phyloP scores from a whole-genome alignment of 2,329 filamentous ascomycete species.

The Pyrenochaeta sp. region DNA sequence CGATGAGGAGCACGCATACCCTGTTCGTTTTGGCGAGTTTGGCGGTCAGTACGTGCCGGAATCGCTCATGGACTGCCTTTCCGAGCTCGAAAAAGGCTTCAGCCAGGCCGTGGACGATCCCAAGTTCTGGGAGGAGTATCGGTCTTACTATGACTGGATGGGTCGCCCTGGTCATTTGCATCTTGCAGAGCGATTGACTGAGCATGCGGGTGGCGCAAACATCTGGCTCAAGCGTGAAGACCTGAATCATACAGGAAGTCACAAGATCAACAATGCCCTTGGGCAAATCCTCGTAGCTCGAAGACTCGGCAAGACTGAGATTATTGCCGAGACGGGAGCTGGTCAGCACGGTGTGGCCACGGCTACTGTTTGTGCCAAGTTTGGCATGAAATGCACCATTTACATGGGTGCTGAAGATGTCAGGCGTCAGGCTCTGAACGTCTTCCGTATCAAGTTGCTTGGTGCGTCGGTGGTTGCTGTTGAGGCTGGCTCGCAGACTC shows the following conservation, averaged over 20 bases:
- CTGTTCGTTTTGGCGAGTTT: constrained; percentile 91
- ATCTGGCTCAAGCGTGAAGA: constrained; percentile 99
- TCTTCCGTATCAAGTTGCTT: constrained; percentile 97
- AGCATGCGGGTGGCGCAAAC: constrained; percentile 88
- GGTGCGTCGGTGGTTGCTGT: constrained; percentile 93
- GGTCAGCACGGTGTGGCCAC: constrained; percentile 98
- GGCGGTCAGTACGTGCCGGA: constrained; percentile 98
- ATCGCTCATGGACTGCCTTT: constrained; percentile 95
- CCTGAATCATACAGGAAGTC: constrained; percentile 94
- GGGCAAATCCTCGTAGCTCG: constrained; percentile 89
- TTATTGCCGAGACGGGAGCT: constrained; percentile 97
- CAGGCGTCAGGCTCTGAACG: constrained; percentile 92
- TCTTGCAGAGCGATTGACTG: constrained; percentile 84
- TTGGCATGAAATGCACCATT: constrained; percentile 96
- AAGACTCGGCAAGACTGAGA: constrained; percentile 90
- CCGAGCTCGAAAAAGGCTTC: constrained; percentile 90
- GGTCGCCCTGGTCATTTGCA: constrained; percentile 92
- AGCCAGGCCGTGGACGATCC: constrained; percentile 85
- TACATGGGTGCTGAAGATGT: constrained; percentile 99
- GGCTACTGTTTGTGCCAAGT: constrained; percentile 96
- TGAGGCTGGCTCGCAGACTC: constrained; percentile 79
- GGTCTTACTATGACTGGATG: constrained; percentile 97
- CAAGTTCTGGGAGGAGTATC: constrained; percentile 95
- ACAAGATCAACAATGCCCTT: constrained; percentile 99
- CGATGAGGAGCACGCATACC: constrained; percentile 63